Conservation (phyloP, 805 yeast species). For the Wickerhamomyces alni region DNA sequence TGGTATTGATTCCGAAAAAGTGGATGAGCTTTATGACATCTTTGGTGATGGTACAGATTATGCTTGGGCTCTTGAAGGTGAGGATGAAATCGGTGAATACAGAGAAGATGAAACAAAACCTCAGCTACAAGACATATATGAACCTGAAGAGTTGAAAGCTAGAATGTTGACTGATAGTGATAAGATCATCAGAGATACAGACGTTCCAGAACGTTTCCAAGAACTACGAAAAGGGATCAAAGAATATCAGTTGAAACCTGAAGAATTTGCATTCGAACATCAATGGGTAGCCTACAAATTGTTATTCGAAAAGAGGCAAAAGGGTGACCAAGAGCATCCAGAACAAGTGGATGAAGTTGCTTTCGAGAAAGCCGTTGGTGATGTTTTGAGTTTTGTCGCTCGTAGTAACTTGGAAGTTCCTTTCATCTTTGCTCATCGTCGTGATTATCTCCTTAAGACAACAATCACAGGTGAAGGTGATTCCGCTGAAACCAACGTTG, state of each 20-base stretch:
- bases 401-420: constrained; percentile 87
- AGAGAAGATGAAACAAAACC: constrained; percentile 36
- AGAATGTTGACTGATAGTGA: constrained; percentile 90
- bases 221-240: constrained; percentile 58
- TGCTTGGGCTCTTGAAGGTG: constrained; percentile 96
- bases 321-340: constrained; percentile 22
- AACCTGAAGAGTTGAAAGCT: constrained; percentile 86
- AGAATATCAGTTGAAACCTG: constrained; percentile 61
- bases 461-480: constrained; percentile 39
- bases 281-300: constrained; percentile 74
- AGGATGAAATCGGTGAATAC: constrained; percentile 44
- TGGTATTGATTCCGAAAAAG: constrained; percentile 77
- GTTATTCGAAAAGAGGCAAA: constrained; percentile 44
- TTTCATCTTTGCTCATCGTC: constrained; percentile 90
- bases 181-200: constrained; percentile 78
- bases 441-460: constrained; percentile 72
- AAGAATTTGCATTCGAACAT: constrained; percentile 67
- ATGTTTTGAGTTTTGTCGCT: constrained; percentile 64
- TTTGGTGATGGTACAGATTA: constrained; percentile 97
- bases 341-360: constrained; percentile 36
- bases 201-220: constrained; percentile 91
- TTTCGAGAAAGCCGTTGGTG: constrained; percentile 64
- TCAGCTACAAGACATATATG: constrained; percentile 84
- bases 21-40: constrained; percentile 89
- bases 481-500: constrained; percentile 31